Evolutionary conservation across 495 filamentous ascomycete genomes (phyloP).

Genomic region (Neurospora sp.): DNA sequence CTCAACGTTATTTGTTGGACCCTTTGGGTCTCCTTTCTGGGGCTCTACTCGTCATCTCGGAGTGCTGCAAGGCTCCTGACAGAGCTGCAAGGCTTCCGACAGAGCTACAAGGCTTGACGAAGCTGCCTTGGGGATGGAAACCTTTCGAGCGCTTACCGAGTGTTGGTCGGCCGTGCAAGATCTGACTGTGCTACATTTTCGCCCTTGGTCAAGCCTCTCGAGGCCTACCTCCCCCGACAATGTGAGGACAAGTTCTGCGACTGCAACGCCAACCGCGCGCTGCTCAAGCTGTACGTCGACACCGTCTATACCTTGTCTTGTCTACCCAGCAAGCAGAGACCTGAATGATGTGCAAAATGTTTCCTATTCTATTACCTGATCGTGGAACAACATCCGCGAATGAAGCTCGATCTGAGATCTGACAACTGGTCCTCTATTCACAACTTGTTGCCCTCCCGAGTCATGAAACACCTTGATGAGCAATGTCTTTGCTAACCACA

Average conservation of each 20-base stretch:
- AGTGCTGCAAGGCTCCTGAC: too few relatives aligned
- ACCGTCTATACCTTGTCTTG: neutral
- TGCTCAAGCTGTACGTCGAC: slow-evolving; percentile 88
- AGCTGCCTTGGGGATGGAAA: neutral
- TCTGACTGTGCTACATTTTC: neutral
- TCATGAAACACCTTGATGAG: neutral
- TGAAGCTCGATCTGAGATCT: slow-evolving; percentile 69
- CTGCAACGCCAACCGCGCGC: slow-evolving; percentile 87
- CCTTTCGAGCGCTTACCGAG: neutral
- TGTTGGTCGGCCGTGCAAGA: neutral
- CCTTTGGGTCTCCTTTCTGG: too few relatives aligned
- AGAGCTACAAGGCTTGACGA: neutral
- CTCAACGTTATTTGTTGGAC: too few relatives aligned
- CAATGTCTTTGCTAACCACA: slow-evolving; percentile 4
- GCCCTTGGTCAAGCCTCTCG: slow-evolving; percentile 41
- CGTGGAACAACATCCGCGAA: slow-evolving; percentile 34
- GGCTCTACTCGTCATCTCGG: too few relatives aligned
- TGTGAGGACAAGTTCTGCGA: slow-evolving; percentile 92
- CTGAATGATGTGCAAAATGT: slow-evolving; percentile 77
- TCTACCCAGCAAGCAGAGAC: slow-evolving; percentile 1
- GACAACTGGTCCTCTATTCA: slow-evolving; percentile 26
- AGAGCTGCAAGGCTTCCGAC: too few relatives aligned
- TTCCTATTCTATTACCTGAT: slow-evolving; percentile 92
- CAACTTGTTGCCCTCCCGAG: neutral
- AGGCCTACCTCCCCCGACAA: slow-evolving; percentile 88